Evolutionary conservation across 768 basidiomycete species (phyloP).

Genomic region (Hydnum rufescens): DNA sequence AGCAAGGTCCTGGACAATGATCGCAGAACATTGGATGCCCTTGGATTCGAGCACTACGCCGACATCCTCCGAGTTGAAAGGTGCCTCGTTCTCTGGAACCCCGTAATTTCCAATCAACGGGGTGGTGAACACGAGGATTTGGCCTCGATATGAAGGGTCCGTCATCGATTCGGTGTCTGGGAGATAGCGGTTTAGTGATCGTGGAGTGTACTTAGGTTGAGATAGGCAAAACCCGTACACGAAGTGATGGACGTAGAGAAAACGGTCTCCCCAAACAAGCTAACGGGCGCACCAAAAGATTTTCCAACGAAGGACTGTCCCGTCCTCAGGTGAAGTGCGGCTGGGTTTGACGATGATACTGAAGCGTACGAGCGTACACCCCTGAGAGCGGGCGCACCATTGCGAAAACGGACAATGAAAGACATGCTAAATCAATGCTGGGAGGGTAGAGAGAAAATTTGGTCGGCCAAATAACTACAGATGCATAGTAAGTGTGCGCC

Average conservation of each 20-base stretch:
- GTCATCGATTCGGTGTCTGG: slow-evolving; percentile 99
- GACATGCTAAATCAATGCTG: too few species aligned
- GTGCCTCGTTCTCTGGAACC: slow-evolving; percentile 63
- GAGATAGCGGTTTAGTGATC: not conserved
- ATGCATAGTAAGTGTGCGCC: too few species aligned
- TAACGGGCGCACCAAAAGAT: slow-evolving; percentile 74
- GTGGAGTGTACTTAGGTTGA: not conserved
- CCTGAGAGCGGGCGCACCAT: slow-evolving; percentile 38
- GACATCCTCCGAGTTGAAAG: slow-evolving; percentile 53
- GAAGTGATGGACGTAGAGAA: slow-evolving; percentile 98
- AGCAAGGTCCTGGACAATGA: slow-evolving; percentile 88
- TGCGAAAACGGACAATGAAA: slow-evolving; percentile 22
- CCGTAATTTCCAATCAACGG: slow-evolving; percentile 99
- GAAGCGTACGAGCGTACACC: slow-evolving; percentile 19
- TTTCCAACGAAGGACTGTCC: slow-evolving; percentile 83
- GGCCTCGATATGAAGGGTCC: slow-evolving; percentile 93
- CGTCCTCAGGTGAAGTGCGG: slow-evolving; percentile 76
- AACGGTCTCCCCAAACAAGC: slow-evolving; percentile 89
- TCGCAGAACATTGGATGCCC: slow-evolving; percentile 75
- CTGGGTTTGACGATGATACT: slow-evolving; percentile 29
- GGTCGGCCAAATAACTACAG: too few species aligned
- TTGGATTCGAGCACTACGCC: slow-evolving; percentile 80
- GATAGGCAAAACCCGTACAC: slow-evolving; percentile 38
- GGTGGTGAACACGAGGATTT: slow-evolving; percentile 96
- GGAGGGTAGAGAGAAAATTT: slow-evolving; percentile 81